Base-by-base conservation (phyloP, 2,329 filamentous ascomycete species). In the Drechslerella stenobrocha region DNA sequence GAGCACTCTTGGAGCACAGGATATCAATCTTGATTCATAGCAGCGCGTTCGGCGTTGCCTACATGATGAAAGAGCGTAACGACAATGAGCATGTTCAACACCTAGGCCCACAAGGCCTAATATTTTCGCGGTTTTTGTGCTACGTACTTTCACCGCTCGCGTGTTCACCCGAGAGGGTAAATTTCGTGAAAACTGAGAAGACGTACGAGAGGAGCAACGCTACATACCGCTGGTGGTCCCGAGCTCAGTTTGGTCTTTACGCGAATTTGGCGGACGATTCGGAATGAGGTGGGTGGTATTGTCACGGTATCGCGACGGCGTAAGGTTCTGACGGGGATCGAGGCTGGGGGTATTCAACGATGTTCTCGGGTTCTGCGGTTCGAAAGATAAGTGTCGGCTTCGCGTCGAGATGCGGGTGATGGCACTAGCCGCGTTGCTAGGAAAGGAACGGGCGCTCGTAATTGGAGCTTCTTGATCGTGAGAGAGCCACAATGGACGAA, bases 141-240 rank as follows among this genome's bases (percentile, higher is more conserved):
- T 60, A 67, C 63, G 63, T 60, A 28, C 63, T 67, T 67, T 60
- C 63, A 24, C 63, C 63, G 63, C 63, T 60, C 50, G 45, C 46
- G 6, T 26, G 32, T 30, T 35, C 37, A 7, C 37, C 46, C 40
- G 56, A 52, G 37, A 58, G 45, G 30, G 32, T 20, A 13, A 28
- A 42, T 52, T 23, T 45, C 22, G 35, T 45, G 55, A 46, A 67
- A 67, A 51, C 15, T 44, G 63, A 67, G 63, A 67, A 67, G 63
- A 60, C 63, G 63, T 67, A 67, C 63, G 30, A 42, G 50, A 50
- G 63, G 59, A 52, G 46, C n/a, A 28, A 60, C 23, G 63, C 45
- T 60, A 67, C 63, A 52, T 9, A 67, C 63, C 11, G 32, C 18
- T 35, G 28, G 23, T 67, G 51, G 47, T 56, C 53, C 55, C 20